phyloP scores from a whole-genome alignment of 352 stramenopile genomes.

The Phytophthora hybrid region DNA sequence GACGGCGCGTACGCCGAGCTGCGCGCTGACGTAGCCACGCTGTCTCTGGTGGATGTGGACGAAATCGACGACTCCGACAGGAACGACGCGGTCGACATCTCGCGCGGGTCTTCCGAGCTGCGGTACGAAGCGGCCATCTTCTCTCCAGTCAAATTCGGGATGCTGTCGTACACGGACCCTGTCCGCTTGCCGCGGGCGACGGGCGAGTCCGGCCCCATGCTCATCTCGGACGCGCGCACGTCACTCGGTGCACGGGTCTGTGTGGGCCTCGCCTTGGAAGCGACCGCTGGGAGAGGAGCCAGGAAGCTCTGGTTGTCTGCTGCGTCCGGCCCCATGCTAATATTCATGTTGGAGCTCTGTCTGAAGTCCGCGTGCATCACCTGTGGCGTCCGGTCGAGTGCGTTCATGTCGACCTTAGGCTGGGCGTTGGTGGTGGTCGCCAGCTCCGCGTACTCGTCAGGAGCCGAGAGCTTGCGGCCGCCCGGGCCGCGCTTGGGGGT shows the following conservation, averaged over 20 bases:
- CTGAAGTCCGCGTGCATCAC: conserved; percentile 28
- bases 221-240: conserved; percentile 32
- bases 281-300: conserved; percentile 14
- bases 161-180: too few relatives aligned
- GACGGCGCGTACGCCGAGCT: conserved; percentile 33
- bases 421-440: conserved; percentile 44
- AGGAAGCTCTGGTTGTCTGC: conserved; percentile 37
- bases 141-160: conserved; percentile 36
- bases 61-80: conserved; percentile 38
- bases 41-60: conserved; percentile 36
- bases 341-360: conserved; percentile 28
- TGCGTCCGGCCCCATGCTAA: conserved; percentile 37
- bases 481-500: conserved; percentile 27
- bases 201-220: conserved; percentile 42
- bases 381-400: conserved; percentile 3
- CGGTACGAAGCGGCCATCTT: conserved; percentile 28
- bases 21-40: conserved; percentile 17
- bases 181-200: too few relatives aligned
- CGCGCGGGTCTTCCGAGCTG: conserved; percentile 26
- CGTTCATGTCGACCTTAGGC: conserved; percentile 23
- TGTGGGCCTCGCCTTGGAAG: background rate
- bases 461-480: conserved; percentile 39
- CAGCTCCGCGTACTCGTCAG: conserved; percentile 51
- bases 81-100: conserved; percentile 35
- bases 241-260: background rate